A percentile compares a stretch with the other conserved stretches of the same genome.
Conservation (phyloP, 2,329 filamentous ascomycete genomes). For the Fusarium pseudoanthophilum region DNA sequence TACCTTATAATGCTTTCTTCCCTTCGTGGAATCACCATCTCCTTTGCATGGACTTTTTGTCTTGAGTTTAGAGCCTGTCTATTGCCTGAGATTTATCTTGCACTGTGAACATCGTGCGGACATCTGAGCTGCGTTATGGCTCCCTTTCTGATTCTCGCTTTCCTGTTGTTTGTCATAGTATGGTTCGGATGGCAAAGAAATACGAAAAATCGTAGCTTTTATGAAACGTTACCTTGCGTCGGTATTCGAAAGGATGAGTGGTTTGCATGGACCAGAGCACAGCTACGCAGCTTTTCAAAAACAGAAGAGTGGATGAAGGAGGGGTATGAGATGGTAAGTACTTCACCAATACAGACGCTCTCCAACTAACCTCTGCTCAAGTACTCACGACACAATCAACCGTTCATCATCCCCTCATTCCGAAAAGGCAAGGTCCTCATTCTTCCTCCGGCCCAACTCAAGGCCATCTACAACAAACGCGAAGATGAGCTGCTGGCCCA, state of each 20-base stretch:
- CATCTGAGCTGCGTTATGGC: background rate
- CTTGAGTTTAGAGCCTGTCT: background rate
- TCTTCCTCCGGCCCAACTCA: background rate
- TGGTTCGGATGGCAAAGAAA: background rate
- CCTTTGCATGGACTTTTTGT: background rate
- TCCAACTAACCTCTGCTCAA: background rate
- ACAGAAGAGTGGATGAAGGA: slow-evolving; percentile 1
- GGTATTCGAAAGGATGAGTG: background rate
- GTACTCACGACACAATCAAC: background rate
- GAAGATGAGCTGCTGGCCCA: background rate
- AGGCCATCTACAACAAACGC: background rate
- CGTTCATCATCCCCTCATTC: background rate
- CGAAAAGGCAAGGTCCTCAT: background rate
- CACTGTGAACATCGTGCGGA: too few species aligned
- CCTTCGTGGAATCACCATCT: background rate
- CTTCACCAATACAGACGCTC: rapidly evolving
- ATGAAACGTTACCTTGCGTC: background rate
- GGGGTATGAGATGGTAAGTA: background rate
- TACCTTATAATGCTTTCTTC: background rate
- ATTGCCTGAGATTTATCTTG: rapidly evolving
- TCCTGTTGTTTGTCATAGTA: background rate
- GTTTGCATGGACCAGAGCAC: background rate
- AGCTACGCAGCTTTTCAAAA: background rate
- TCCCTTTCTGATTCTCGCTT: rapidly evolving
- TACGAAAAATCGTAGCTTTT: background rate